Evolutionary conservation across 2,329 filamentous ascomycete species (phyloP), one percentile per base, ranked within the genome.

Genomic region (Fusarium mangiferae): DNA sequence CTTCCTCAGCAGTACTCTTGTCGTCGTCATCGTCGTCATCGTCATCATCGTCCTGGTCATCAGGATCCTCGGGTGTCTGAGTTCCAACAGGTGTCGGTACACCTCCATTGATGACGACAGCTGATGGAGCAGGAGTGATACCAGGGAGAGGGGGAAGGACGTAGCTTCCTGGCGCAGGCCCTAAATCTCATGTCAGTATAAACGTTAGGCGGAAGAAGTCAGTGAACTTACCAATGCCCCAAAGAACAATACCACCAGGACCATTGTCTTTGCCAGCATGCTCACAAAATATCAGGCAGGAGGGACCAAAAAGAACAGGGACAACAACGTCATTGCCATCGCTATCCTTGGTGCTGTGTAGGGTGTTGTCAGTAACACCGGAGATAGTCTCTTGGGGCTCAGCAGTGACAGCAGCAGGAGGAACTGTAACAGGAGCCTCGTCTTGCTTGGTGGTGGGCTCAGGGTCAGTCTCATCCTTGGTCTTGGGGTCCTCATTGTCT

Each of bases 151-250:
- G 55, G 18, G 61, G 55, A 7, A 64, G 55, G 28, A 61, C 3
- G 7, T 64, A 64, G 55, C 44, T 64, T 46, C 61, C 55, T 1
- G 61, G 55, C 24, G 61, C 55, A 13, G 55, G 55, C 7, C 55
- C 60, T 62, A 38, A 24, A 7, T 4, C n/a, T 36, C 12, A 4
- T 14, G 10, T 62, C 2, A 62, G 41, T 44, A 30, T 6, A 7
- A 17, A 0, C 1, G 0, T 9, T 7, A 0, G 4, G 24, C 2
- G 5, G 10, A 26, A 18, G 6, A 20, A 4, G 6, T 24, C 10
- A 7, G 7, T 5, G 6, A 17, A 39, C 60, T 45, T 24, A 59
- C 60, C 55, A 28, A 64, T 61, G 3, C 61, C 61, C 61, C 55
- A 64, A 20, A 64, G 61, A 6, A 64, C 57, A 18, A 61, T 61